Evolutionary conservation across 78 protist species (phyloP).

Genomic region (Tieghemostelium lacteum): DNA sequence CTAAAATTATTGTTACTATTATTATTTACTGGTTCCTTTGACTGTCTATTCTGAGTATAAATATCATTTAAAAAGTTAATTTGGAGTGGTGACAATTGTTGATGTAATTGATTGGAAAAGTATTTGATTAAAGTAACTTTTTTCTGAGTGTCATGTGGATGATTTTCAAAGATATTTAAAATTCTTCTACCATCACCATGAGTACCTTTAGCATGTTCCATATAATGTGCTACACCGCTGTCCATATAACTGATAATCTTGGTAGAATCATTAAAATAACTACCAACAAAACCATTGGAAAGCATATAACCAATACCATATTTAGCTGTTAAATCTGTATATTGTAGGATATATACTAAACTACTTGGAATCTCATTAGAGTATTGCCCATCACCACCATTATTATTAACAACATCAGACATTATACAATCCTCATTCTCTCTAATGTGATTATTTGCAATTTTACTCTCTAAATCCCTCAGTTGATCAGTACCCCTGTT

Average conservation of each 20-base stretch:
- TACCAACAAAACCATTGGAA: slow-evolving; percentile 88
- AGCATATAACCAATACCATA: slow-evolving; percentile 97
- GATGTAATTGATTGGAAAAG: slow-evolving; percentile 81
- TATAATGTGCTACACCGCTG: slow-evolving; percentile 64
- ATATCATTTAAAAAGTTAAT: not conserved
- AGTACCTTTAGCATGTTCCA: slow-evolving; percentile 77
- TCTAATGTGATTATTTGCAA: slow-evolving; percentile 69
- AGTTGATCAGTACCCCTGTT: not conserved
- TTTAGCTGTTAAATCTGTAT: slow-evolving; percentile 93
- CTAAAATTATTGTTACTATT: slow-evolving; percentile 5
- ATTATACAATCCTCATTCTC: not conserved
- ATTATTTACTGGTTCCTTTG: not conserved
- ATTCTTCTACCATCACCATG: slow-evolving; percentile 76
- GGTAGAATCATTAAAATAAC: slow-evolving; percentile 92
- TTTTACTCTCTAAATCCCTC: slow-evolving; percentile 40
- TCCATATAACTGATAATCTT: slow-evolving; percentile 26
- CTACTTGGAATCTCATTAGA: slow-evolving; percentile 1
- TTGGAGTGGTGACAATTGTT: not conserved
- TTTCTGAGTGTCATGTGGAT: slow-evolving; percentile 84
- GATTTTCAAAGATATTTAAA: slow-evolving; percentile 23
- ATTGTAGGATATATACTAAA: slow-evolving; percentile 80
- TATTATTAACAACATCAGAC: not conserved
- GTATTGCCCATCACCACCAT: not conserved
- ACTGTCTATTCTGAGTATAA: not conserved
- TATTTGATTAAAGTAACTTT: slow-evolving; percentile 90